Evolutionary conservation across 2,329 filamentous ascomycete genomes (phyloP).

Genomic region (Diaporthe humulicola): DNA sequence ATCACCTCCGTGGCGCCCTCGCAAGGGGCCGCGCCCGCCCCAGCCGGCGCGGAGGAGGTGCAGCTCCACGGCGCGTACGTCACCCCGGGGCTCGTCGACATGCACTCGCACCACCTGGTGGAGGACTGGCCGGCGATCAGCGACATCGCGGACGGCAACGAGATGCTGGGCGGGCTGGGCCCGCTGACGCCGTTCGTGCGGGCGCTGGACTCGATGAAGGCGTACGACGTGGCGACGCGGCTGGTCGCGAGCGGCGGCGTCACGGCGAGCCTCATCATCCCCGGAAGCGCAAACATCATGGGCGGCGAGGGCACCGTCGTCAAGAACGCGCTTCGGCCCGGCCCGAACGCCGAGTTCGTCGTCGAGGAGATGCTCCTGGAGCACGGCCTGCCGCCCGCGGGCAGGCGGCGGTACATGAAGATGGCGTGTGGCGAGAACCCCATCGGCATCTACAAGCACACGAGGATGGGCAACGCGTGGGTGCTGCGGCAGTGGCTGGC

Average conservation of each 20-base stretch:
- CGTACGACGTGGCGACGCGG: slow-evolving; percentile 53
- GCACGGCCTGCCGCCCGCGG: slow-evolving; percentile 49
- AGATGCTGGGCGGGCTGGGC: slow-evolving; percentile 49
- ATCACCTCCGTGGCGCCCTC: slow-evolving; percentile 47
- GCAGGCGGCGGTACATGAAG: slow-evolving; percentile 57
- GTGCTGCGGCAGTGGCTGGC: slow-evolving; percentile 55
- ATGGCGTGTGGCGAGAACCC: slow-evolving; percentile 63
- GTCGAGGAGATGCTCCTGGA: slow-evolving; percentile 58
- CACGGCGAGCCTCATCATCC: slow-evolving; percentile 60
- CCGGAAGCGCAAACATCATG: slow-evolving; percentile 59
- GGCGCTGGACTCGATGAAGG: slow-evolving; percentile 56
- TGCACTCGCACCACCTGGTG: slow-evolving; percentile 59
- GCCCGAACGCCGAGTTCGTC: slow-evolving; percentile 52
- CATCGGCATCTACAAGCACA: slow-evolving; percentile 52
- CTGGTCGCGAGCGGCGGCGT: slow-evolving; percentile 59
- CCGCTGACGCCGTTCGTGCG: slow-evolving; percentile 55
- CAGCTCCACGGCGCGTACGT: slow-evolving; percentile 55
- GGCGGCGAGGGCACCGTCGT: slow-evolving; percentile 58
- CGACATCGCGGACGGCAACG: slow-evolving; percentile 53
- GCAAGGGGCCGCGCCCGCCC: slow-evolving; percentile 36
- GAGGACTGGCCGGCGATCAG: slow-evolving; percentile 50
- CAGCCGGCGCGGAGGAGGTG: slow-evolving; percentile 42
- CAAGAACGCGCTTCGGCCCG: slow-evolving; percentile 54
- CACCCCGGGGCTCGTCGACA: slow-evolving; percentile 59
- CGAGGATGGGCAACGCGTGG: slow-evolving; percentile 56